Evolutionary conservation across 2,329 filamentous ascomycete genomes (phyloP), one percentile per base, ranked within the genome.

Genomic region (Colletotrichum neosansevieriae): DNA sequence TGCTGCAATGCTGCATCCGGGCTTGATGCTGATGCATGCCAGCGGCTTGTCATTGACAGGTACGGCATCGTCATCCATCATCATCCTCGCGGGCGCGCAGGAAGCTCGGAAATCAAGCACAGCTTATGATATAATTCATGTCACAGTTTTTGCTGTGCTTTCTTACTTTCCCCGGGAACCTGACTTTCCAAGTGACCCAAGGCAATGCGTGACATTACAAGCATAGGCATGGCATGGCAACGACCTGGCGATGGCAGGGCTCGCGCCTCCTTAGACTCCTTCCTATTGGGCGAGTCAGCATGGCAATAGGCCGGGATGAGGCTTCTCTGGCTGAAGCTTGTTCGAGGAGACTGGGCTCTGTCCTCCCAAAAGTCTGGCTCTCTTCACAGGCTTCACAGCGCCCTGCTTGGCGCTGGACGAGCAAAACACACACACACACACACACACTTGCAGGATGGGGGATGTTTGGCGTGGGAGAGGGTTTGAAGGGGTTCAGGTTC

Each of bases 321-420:
- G 60, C 60, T 60, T 68, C 53, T 65, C 40, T 57, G 32, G 61
- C 54, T 54, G 61, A 68, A 68, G 65, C 61, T 68, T 68, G 54
- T 68, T 67, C 21, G 32, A 36, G 12, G 29, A 45, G 60, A 64
- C n/a, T 58, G 60, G 58, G 47, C 29, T 29, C 29, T 6, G 29
- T 29, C 29, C 29, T 29, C 29, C 29, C 29, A 29, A 29, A 7
- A 29, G 29, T 29, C 29, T 29, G 29, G 29, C 29, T 29, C 38
- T 42, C 12, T 38, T 44, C 36, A 49, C 5, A 40, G 42, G 34
- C 17, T 54, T 17, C 34, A 38, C 34, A 11, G 34, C 34, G 34
- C 34, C 34, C 12, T 38, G 6, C 34, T 38, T 38, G 34, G 10
- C 36, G 10, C 32, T 21, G n/a, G n/a, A 10, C 32, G 21, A n/a